These are phyloP conservation scores for Gossypium raimondii DNA, from an alignment of 345 rosid species.

Conservation along the genomic window DNA sequence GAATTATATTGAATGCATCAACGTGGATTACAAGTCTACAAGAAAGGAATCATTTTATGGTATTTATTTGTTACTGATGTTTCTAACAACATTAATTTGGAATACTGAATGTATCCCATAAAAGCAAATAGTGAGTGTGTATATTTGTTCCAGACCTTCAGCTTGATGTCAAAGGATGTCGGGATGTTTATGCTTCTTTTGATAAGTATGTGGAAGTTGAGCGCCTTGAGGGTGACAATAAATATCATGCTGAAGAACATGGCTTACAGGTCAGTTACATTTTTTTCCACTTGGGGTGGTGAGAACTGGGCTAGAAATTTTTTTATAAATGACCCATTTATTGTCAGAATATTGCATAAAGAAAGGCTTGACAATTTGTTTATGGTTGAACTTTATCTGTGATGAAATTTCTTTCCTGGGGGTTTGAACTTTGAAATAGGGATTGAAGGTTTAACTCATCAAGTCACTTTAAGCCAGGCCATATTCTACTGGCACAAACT, in stretches of 20 bases:
- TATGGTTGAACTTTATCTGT: not conserved
- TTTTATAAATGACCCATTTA: not conserved
- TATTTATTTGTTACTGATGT: conserved; percentile 22
- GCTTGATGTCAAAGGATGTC: conserved; percentile 98
- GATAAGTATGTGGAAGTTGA: conserved; percentile 98
- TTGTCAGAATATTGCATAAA: not conserved
- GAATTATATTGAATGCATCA: conserved; percentile 97
- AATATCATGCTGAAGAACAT: conserved; percentile 87
- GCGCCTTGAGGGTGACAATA: conserved; percentile 96
- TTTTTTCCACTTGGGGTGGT: not conserved
- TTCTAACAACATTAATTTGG: not conserved
- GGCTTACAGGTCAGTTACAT: conserved; percentile 73
- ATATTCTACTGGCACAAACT: not conserved
- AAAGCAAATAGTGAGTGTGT: not conserved
- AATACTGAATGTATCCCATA: conserved; percentile 12
- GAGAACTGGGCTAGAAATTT: not conserved
- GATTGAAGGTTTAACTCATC: conserved; percentile 7
- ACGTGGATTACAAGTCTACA: conserved; percentile 91
- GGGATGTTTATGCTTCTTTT: conserved; percentile 96
- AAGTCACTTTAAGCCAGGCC: not conserved
- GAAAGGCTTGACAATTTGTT: not conserved
- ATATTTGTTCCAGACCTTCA: conserved; percentile 68
- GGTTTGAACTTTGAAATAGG: not conserved
- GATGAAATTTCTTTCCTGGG: not conserved
- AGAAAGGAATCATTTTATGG: conserved; percentile 98